Evolutionary conservation across 2,329 filamentous ascomycete genomes (phyloP).

Genomic region (Trematosphaeria pertusa): DNA sequence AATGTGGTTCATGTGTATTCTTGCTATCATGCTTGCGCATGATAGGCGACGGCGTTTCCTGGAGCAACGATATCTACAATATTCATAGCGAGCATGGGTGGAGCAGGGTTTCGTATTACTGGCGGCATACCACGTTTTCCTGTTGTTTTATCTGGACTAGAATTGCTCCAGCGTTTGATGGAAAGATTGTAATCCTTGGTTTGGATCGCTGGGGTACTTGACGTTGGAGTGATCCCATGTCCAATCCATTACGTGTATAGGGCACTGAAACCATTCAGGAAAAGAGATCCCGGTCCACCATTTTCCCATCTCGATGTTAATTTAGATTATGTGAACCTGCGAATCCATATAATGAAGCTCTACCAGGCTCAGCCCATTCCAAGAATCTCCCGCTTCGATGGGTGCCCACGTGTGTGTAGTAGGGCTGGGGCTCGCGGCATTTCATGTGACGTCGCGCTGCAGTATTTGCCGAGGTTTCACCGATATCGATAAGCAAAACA

Average conservation of each 20-base stretch:
- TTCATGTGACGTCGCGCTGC: slow-evolving; percentile 29
- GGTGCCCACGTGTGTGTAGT: too few relatives aligned
- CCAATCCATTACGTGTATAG: too few relatives aligned
- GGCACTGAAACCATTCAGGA: too few relatives aligned
- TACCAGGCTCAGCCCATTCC: too few relatives aligned
- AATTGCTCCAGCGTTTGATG: slow-evolving; percentile 9
- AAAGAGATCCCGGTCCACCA: too few relatives aligned
- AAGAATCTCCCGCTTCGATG: too few relatives aligned
- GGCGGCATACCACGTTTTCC: slow-evolving; percentile 43
- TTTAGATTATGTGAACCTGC: too few relatives aligned
- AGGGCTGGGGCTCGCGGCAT: too few relatives aligned
- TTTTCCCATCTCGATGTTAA: too few relatives aligned
- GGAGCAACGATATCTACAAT: slow-evolving; percentile 32
- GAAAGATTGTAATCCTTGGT: slow-evolving; percentile 28
- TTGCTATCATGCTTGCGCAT: slow-evolving; percentile 26
- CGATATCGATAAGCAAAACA: slow-evolving; percentile 47
- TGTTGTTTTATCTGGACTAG: slow-evolving; percentile 18
- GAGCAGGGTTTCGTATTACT: slow-evolving; percentile 39
- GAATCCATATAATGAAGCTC: too few relatives aligned
- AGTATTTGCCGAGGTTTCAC: slow-evolving; percentile 11
- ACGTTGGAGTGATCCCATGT: too few relatives aligned
- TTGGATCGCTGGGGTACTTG: slow-evolving; percentile 12
- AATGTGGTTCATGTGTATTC: slow-evolving; percentile 31
- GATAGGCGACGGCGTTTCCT: slow-evolving; percentile 37
- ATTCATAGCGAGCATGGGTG: slow-evolving; percentile 51